Evolutionary conservation across 2,329 filamentous ascomycete genomes (phyloP), one percentile per base, ranked within the genome.

Genomic region (Talaromyces funiculosus): DNA sequence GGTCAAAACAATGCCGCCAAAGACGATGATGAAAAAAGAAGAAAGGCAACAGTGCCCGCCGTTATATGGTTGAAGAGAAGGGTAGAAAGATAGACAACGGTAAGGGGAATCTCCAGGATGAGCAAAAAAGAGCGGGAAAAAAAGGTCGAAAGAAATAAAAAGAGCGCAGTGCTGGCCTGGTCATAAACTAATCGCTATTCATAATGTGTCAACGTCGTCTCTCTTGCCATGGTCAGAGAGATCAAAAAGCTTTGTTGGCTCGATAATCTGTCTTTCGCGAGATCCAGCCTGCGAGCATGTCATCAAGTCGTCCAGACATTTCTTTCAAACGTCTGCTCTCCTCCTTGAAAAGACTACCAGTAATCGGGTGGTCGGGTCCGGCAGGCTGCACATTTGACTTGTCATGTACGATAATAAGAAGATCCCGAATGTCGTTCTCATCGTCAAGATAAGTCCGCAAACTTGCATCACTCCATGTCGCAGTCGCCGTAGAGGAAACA

Each of bases 391-490:
- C 86, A 62, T 92, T 90, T 14, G 86, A 89, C 73, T 92, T 96
- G 75, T 97, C 92, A 71, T 96, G 92, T 29, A 99, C 91, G 63
- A 99, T 89, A 38, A 92, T 84, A 56, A 97, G 82, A 71, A 97
- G 84, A 72, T 99, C 93, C 55, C 90, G 86, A 66, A 99, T 91
- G 64, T 96, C 91, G 35, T 87, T 87, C 63, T 90, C 86, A 66
- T 94, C 91, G 66, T 97, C 93, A 68, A 97, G 89, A 76, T 97
- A 99, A 14, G 90, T 88, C 62, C 91, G 86, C 29, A 99, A 83
- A 67, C 86, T 90, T 60, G 86, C 82, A 73, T 97, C 93, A 64
- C 91, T 93, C 94, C 94, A 99, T 9, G 61, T 60, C 0, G 86
- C 84, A 26, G 87, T 82, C 20, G 83, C 82, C 16, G 69, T 68